Base-by-base conservation (phyloP, 2,329 filamentous ascomycete genomes). In the Pseudohalonectria lignicola region DNA sequence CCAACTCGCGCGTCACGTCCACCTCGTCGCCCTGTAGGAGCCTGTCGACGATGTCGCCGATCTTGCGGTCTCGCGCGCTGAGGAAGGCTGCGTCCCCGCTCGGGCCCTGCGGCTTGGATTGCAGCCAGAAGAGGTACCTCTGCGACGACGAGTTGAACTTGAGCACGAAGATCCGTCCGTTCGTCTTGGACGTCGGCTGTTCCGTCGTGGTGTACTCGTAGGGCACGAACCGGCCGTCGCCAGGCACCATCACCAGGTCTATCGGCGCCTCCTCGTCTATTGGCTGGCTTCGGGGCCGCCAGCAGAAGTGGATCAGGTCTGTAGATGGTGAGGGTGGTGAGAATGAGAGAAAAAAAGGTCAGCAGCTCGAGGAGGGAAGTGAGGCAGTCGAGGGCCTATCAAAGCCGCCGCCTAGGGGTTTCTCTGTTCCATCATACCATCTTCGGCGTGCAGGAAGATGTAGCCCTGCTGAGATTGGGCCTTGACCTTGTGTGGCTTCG, bases 241-340 rank as follows among this genome's bases (percentile, higher is more conserved):
- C 73, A 17, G 92, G 90, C 37, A 98, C 80, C 85, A 95, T 95
- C 51, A 95, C 77, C 28, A 98, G 74, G 56, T 98, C 88, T 45
- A 94, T 65, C 43, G 92, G 82, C 41, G 88, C 82, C 42, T 83
- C 65, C 44, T 82, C 75, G 45, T 82, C 75, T 47, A 86, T 62
- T 17, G 79, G 67, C 41, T 76, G 74, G 48, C 69, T 73, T 48
- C 92, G 82, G 52, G 85, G 79, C 47, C 88, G 82, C 93, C 93
- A 98, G 74, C 88, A 95, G 66, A 98, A 94, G 66, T 95, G 88
- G 43, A 94, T 72, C 43, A 98, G 75, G 37, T 95, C 83, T 87
- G 46, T 13, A 31, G 30, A 25, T n/a, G 17, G 39, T 36, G 18
- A 13, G 47, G n/a, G 31, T 31, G 20, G 13, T 19, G 39, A 34